Evolutionary conservation across 768 basidiomycete genomes (phyloP), one percentile per base, ranked within the genome.

Genomic region (Suillus decipiens): DNA sequence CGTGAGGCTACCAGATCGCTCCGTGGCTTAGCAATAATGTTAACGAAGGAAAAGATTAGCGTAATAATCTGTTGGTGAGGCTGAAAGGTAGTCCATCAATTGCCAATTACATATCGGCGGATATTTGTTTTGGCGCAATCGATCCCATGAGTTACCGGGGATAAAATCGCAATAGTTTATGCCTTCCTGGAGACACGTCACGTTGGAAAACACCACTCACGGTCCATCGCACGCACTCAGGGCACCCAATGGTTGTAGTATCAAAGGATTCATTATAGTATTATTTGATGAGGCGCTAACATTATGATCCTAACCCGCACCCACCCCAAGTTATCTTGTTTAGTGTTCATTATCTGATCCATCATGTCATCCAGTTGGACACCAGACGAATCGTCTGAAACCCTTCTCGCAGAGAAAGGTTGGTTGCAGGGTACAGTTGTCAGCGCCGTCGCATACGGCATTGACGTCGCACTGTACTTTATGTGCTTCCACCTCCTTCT

Each of bases 401-500:
- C 28, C 1, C 17, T 51, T 5, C 50, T 51, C 28, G 17, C 50
- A 1, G 50, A 51, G 17, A 6, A 19, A 51, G 50, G 50, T 31
- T 51, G 50, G 50, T 19, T 51, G 28, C 50, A 51, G 50, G 9
- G 50, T 2, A 19, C 50, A 51, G 28, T 51, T 0, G 17, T 69
- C 17, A 63, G 65, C 36, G 61, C 41, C 56, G 1, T 60, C 56
- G 41, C 70, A 45, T 64, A 68, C 53, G 69, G 69, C 0, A 24
- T 66, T 45, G 51, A 58, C 51, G 37, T 42, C 54, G 61, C 53
- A 5, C 60, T 70, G 33, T 31, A 14, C n/a, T n/a, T 41, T 8
- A 62, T 58, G 56, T 19, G 61, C 6, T 59, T 66, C 19, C 12
- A 61, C 5, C 48, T 57, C 17, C 24, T 66, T 19, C 31, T 62